Evolutionary conservation across 805 yeast species (phyloP), one percentile per base, ranked within the genome.

Genomic region (Candida endomychidarum): DNA sequence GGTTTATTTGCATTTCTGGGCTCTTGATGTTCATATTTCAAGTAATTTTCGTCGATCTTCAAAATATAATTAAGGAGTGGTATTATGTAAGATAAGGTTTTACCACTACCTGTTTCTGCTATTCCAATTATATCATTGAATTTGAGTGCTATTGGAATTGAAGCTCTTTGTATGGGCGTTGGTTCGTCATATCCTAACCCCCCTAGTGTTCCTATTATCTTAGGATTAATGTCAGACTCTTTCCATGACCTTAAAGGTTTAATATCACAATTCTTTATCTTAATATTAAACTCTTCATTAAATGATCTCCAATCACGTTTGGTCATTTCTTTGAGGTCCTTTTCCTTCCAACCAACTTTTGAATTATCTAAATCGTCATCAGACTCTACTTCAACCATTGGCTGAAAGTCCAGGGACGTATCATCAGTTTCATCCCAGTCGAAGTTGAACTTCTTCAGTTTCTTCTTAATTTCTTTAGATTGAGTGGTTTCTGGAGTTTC

Each of bases 91-190:
- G 95, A 83, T 9, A 90, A 67, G 0, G 99, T 91, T 57, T 93
- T 91, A 52, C 99, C 99, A 1, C 96, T 86, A 9, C 99, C 99
- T 0, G 99, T 91, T 50, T 89, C 89, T 0, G 98, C 97, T n/a
- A 90, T 76, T 10, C 96, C 98, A 15, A 90, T 71, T 2, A 86
- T 68, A 57, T 91, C 96, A 17, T 78, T 61, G 3, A 73, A 65
- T 0, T 65, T 57, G 16, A 81, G 51, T 0, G 83, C 81, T 18
- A 82, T 64, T 0, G 97, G 96, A 4, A 91, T 78, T 0, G 96
- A 75, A 0, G 95, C 93, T 46, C 96, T 65, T 58, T 91, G 99
- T 43, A 93, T 84, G 0, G 98, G 93, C 0, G 97, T 86, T 3
- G 98, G 98, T 7, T 76, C 77, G 1, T 49, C 45, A 52, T 77